These are phyloP conservation scores for Dipodascus albidus DNA, from an alignment of 805 yeast species.

Conservation along the genomic window DNA sequence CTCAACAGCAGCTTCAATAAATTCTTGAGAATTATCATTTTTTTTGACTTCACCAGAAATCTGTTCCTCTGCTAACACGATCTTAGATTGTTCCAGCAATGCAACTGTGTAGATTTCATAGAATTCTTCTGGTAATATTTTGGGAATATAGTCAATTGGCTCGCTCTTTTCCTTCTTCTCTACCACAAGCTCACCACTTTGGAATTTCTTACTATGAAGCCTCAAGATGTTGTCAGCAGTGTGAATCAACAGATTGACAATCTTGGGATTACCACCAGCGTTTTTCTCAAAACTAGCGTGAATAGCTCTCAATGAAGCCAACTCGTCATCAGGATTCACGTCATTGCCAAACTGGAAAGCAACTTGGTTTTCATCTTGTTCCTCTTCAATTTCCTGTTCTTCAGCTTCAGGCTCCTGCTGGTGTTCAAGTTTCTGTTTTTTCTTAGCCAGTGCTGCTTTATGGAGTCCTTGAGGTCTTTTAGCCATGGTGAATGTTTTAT, in stretches of 20 bases:
- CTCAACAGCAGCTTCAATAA: slow-evolving; percentile 61
- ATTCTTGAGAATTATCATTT: slow-evolving; percentile 34
- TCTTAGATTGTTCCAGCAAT: slow-evolving; percentile 23
- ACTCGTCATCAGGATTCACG: slow-evolving; percentile 64
- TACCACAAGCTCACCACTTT: slow-evolving; percentile 2
- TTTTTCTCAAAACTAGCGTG: slow-evolving; percentile 53
- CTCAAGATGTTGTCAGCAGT: slow-evolving; percentile 73
- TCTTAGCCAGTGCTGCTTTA: slow-evolving; percentile 39
- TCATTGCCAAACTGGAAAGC: slow-evolving; percentile 60
- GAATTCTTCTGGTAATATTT: slow-evolving; percentile 31
- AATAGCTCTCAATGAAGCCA: slow-evolving; percentile 63
- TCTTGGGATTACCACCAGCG: slow-evolving; percentile 35
- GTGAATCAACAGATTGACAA: slow-evolving; percentile 66
- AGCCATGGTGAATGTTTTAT: slow-evolving; percentile 31
- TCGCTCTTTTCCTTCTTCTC: not conserved
- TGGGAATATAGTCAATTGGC: not conserved
- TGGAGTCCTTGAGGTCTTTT: slow-evolving; percentile 61
- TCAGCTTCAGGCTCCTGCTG: slow-evolving; percentile 5
- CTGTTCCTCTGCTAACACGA: slow-evolving; percentile 16
- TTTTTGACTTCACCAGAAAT: slow-evolving; percentile 7
- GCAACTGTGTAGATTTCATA: slow-evolving; percentile 68
- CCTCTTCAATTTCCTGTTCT: slow-evolving; percentile 10
- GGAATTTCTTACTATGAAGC: slow-evolving; percentile 17
- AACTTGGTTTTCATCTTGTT: slow-evolving; percentile 27
- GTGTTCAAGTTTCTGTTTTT: slow-evolving; percentile 26